phyloP scores from a whole-genome alignment of 805 yeast genomes.

The Ogataea degrootiae region DNA sequence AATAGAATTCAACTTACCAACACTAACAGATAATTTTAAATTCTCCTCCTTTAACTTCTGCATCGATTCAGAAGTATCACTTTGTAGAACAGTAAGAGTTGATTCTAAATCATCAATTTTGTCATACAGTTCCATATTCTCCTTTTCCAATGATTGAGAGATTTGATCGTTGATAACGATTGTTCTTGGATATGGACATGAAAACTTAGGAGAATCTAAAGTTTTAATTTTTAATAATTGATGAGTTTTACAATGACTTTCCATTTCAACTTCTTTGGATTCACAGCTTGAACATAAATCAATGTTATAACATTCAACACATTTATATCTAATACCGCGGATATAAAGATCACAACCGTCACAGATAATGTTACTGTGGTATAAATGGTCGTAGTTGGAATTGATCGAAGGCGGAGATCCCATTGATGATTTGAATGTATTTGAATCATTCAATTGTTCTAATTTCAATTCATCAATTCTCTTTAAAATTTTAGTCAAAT shows the following conservation, averaged over 20 bases:
- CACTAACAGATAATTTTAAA: too few species aligned
- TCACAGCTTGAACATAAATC: constrained; percentile 49
- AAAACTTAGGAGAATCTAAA: not conserved
- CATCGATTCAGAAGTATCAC: too few species aligned
- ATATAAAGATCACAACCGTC: constrained; percentile 27
- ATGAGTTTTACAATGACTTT: constrained; percentile 20
- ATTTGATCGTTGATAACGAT: too few species aligned
- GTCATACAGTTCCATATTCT: too few species aligned
- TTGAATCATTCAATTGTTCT: not conserved
- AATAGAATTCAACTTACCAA: constrained; percentile 10
- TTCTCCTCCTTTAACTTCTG: too few species aligned
- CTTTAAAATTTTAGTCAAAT: constrained; percentile 14
- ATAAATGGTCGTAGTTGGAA: not conserved
- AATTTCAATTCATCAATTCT: constrained; percentile 16
- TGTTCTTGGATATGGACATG: too few species aligned
- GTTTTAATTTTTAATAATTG: constrained; percentile 24
- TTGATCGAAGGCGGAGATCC: constrained; percentile 1
- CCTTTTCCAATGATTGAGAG: too few species aligned
- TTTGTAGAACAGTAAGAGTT: too few species aligned
- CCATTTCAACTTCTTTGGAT: constrained; percentile 9
- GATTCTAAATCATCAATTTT: too few species aligned
- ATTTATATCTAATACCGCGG: constrained; percentile 43
- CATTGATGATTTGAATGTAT: not conserved
- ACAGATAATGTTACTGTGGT: constrained; percentile 24
- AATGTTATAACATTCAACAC: constrained; percentile 47